phyloP scores from a whole-genome alignment of 1,139 yeast species.

The Yamadazyma spencermartinsiae region DNA sequence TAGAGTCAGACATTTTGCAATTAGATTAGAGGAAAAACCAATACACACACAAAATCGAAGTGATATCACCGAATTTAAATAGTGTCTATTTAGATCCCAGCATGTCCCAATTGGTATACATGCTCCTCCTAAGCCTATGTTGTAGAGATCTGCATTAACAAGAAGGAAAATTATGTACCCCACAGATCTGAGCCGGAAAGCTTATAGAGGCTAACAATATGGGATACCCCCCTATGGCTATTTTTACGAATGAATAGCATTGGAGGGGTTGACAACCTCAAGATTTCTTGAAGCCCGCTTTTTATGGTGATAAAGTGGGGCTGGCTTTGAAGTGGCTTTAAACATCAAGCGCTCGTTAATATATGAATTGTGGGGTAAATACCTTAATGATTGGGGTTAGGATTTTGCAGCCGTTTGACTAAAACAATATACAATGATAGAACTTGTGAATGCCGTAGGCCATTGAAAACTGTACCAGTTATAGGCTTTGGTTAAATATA shows the following conservation, averaged over 20 bases:
- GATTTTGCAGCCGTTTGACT: too few relatives aligned
- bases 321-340: too few relatives aligned
- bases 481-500: too few relatives aligned
- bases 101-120: conserved; percentile 1
- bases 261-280: too few relatives aligned
- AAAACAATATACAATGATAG: too few relatives aligned
- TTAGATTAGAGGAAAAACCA: background rate
- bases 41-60: background rate
- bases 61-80: background rate
- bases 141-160: background rate
- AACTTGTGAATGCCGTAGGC: too few relatives aligned
- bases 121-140: background rate
- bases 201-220: background rate
- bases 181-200: background rate
- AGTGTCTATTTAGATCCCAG: background rate
- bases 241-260: background rate
- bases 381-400: too few relatives aligned
- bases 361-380: too few relatives aligned
- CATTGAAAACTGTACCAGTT: too few relatives aligned
- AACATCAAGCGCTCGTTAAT: too few relatives aligned
- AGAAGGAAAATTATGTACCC: background rate
- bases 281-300: background rate
- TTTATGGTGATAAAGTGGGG: too few relatives aligned
- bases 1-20: conserved; percentile 1
- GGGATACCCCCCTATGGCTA: background rate